Evolutionary conservation across 345 rosid species (phyloP), one percentile per base, ranked within the genome.

Genomic region (Salix koriyanagi): DNA sequence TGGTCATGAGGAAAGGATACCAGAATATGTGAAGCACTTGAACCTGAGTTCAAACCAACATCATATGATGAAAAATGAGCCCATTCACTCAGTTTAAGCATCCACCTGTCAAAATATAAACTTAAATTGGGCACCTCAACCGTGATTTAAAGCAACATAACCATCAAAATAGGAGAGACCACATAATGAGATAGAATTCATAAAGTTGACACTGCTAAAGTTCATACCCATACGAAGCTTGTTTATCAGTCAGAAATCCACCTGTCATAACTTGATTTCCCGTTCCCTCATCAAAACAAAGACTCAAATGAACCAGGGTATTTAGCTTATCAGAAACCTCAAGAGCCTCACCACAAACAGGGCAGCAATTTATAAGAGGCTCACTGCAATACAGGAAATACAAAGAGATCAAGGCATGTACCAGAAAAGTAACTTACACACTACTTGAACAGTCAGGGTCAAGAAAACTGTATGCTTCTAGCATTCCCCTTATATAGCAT

Each of bases 71-170:
- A 90, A 84, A 91, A 85, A 74, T 90, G 92, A 74, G 92, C 90
- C 99, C 99, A 95, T 82, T 95, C 99, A 85, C 97, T 91, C 73
- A 95, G 90, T 82, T 93, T 95, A 70, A 95, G 93, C 82, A 91
- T 88, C 99, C 99, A 93, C 87, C 97, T 95, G 78, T 41, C 60
- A 60, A 78, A 30, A 74, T 37, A 62, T 25, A 67, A 71, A 66
- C 5, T 37, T 34, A 64, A 50, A 79, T 30, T 23, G 56, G 18
- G 56, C 30, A 58, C 62, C 50, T 67, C 28, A 70, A 68, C 39
- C 56, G 37, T 37, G 64, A 16, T 12, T 69, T 50, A 5, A 30
- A 44, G 67, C 15, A 46, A 44, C 26, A 71, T 66, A 18, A 71
- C 61, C 71, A 71, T 16, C 56, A 26, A 81, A 61, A 60, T 5